Conservation (phyloP, 164 flowering plant genomes). For the Dillenia suffruticosa region DNA sequence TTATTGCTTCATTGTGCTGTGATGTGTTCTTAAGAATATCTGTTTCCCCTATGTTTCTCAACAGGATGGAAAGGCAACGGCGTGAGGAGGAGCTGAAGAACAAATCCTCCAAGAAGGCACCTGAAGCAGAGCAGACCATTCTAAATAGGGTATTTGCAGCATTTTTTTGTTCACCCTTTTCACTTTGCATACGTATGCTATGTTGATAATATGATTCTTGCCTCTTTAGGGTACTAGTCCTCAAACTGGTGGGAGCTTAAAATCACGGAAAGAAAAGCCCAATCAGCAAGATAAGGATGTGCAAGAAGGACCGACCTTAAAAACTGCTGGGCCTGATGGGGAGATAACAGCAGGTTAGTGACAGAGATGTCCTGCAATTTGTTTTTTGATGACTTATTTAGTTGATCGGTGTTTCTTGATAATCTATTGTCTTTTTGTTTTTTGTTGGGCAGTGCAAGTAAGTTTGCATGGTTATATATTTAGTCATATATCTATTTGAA, state of each 20-base stretch:
- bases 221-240: conserved; percentile 84
- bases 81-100: conserved; percentile 83
- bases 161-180: background rate
- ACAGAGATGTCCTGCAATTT: background rate
- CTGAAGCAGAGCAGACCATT: conserved; percentile 76
- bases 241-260: conserved; percentile 83
- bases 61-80: conserved; percentile 97
- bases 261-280: conserved; percentile 87
- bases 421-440: no score
- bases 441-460: no score
- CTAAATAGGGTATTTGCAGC: conserved; percentile 57
- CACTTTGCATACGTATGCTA: background rate
- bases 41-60: conserved; percentile 4
- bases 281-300: conserved; percentile 67
- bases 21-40: background rate
- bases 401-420: no score
- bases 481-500: no score
- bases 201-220: background rate
- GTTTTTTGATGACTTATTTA: no score
- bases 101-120: conserved; percentile 71
- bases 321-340: conserved; percentile 88
- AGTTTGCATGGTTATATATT: no score
- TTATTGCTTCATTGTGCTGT: no score
- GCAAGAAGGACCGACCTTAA: conserved; percentile 67
- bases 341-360: conserved; percentile 92